Evolutionary conservation across 2,329 filamentous ascomycete genomes (phyloP).

Genomic region (Juglanconis sp.): DNA sequence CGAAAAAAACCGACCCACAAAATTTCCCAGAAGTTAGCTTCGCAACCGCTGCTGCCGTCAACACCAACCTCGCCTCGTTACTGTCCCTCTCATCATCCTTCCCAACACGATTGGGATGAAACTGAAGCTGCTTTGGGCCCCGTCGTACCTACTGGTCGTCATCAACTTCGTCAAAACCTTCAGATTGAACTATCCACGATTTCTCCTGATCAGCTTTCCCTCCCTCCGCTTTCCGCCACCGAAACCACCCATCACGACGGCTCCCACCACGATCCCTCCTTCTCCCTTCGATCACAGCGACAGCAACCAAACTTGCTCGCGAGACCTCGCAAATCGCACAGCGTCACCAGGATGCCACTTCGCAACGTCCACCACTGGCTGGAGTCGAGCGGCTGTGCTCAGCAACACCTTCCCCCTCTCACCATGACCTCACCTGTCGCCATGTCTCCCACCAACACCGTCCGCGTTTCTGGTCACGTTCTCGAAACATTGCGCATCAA

Average conservation of each 20-base stretch:
- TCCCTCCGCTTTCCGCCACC: conserved; percentile 4
- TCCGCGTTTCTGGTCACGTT: conserved; percentile 51
- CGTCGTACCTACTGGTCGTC: background rate
- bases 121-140: conserved; percentile 2
- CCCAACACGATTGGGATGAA: background rate
- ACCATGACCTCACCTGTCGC: background rate
- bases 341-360: conserved; percentile 7
- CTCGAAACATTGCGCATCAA: conserved; percentile 53
- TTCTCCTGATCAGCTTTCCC: conserved; percentile 2
- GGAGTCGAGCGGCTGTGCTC: conserved; percentile 9
- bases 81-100: background rate
- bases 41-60: background rate
- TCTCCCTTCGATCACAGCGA: background rate
- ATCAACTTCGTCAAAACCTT: background rate
- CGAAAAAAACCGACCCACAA: background rate
- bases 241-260: background rate
- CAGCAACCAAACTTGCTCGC: conserved; percentile 1
- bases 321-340: conserved; percentile 13
- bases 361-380: conserved; percentile 18
- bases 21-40: background rate
- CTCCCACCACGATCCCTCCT: background rate
- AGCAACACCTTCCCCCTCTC: background rate
- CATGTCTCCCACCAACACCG: conserved; percentile 24
- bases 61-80: background rate
- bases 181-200: background rate